Evolutionary conservation across 2,329 filamentous ascomycete genomes (phyloP).

Genomic region (Aphanocladium album): DNA sequence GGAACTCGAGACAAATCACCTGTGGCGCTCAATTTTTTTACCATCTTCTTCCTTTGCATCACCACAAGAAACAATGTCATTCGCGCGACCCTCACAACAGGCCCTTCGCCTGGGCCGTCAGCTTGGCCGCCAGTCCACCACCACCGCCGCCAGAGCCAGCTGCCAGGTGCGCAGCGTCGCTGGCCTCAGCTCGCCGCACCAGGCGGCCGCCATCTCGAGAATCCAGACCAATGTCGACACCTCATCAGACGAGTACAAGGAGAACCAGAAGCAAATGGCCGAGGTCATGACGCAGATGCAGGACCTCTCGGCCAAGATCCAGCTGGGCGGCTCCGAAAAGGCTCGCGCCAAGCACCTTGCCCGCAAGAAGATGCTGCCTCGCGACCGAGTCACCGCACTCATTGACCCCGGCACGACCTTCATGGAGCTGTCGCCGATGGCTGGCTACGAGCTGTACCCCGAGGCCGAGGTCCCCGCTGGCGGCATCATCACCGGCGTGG

Average conservation of each 20-base stretch:
- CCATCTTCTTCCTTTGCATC: neutral
- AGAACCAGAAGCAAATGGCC: constrained; percentile 75
- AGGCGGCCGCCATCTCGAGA: constrained; percentile 77
- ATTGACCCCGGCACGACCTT: constrained; percentile 88
- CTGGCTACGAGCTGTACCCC: constrained; percentile 78
- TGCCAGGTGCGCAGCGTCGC: constrained; percentile 48
- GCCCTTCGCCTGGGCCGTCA: constrained; percentile 36
- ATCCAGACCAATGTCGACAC: constrained; percentile 73
- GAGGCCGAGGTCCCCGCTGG: constrained; percentile 84
- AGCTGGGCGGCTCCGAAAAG: constrained; percentile 73
- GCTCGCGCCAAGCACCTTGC: constrained; percentile 82
- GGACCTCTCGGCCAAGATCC: constrained; percentile 63
- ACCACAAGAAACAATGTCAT: constrained; percentile 35
- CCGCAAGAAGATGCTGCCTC: constrained; percentile 88
- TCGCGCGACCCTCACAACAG: constrained; percentile 42
- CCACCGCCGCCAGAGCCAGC: constrained; percentile 22
- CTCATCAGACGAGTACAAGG: constrained; percentile 69
- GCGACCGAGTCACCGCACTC: constrained; percentile 81
- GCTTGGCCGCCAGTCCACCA: constrained; percentile 26
- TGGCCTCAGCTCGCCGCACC: constrained; percentile 74
- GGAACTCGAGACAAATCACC: neutral
- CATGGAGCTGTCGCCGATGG: constrained; percentile 87
- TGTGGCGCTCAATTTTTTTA: neutral
- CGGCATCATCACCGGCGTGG: constrained; percentile 89
- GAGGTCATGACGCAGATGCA: constrained; percentile 65